Percentiles rank a stretch among this genome's conserved stretches.
Conservation (phyloP, 129 eudicot genomes). For the Gnaphalium uliginosum region DNA sequence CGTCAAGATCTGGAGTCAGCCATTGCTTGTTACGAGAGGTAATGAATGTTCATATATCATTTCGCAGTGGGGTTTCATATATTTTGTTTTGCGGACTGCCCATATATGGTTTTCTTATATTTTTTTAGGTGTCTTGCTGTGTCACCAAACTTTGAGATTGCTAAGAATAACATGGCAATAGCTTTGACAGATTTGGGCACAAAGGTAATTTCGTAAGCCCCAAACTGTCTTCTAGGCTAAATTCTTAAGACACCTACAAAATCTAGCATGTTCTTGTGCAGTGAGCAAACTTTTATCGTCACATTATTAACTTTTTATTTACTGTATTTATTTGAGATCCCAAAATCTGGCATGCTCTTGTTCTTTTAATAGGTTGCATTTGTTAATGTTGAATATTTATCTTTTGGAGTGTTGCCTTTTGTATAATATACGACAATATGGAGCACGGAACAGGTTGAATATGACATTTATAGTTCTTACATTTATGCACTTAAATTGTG, state of each 20-base stretch:
- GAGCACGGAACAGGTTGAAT: background rate
- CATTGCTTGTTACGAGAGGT: constrained; percentile 98
- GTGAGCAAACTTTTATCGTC: background rate
- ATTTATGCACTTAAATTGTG: background rate
- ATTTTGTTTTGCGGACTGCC: constrained; percentile 21
- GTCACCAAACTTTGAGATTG: constrained; percentile 97
- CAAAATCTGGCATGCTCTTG: background rate
- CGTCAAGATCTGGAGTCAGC: constrained; percentile 94
- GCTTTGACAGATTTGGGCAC: constrained; percentile 98
- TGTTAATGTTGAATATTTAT: background rate
- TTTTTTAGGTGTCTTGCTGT: constrained; percentile 87
- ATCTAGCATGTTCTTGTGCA: background rate
- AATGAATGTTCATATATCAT: constrained; percentile 13
- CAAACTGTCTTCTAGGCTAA: background rate
- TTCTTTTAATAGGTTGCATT: background rate
- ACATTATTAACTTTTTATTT: background rate
- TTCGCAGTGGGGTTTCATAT: constrained; percentile 4
- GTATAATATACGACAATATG: background rate
- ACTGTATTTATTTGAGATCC: background rate
- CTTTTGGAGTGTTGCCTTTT: background rate
- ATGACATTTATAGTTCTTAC: background rate
- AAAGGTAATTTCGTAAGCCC: constrained; percentile 48
- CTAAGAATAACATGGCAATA: constrained; percentile 97
- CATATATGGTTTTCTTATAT: constrained; percentile 20
- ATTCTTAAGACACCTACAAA: background rate